Evolutionary conservation across 169 alveolate species (phyloP).

Genomic region (Plasmodium chabaudi): DNA sequence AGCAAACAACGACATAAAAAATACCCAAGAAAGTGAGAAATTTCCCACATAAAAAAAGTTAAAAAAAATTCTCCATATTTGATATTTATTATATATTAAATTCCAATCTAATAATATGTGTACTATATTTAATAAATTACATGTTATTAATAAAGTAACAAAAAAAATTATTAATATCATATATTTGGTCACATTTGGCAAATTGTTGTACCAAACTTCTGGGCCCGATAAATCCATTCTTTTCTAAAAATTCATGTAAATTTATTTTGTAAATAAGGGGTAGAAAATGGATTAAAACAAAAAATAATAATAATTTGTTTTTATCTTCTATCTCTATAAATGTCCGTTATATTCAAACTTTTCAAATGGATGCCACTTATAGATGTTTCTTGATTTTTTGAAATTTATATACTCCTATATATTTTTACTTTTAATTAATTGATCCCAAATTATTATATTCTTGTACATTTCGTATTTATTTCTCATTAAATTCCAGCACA

Average conservation of each 20-base stretch:
- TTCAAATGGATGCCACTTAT: too few species aligned
- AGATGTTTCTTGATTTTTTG: too few species aligned
- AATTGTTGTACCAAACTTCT: constrained; percentile 88
- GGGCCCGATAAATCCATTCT: constrained; percentile 84
- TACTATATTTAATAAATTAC: constrained; percentile 83
- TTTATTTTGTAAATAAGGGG: not conserved
- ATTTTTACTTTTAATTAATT: too few species aligned
- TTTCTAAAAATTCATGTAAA: constrained; percentile 18
- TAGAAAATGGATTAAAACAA: not conserved
- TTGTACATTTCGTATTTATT: too few species aligned
- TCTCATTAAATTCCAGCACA: too few species aligned
- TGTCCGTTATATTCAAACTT: too few species aligned
- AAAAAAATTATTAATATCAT: constrained; percentile 84
- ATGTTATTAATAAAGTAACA: constrained; percentile 84
- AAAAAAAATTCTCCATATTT: constrained; percentile 89
- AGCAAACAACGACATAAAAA: constrained; percentile 86
- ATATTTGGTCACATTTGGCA: constrained; percentile 90
- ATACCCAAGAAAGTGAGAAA: constrained; percentile 89
- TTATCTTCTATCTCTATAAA: not conserved
- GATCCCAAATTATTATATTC: too few species aligned
- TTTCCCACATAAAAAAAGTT: constrained; percentile 89
- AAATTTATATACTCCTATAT: too few species aligned
- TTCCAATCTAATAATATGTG: constrained; percentile 88
- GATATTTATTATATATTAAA: constrained; percentile 80
- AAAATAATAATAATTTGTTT: not conserved